Percentiles rank a stretch among this genome's conserved stretches.
Evolutionary conservation across 768 basidiomycete species (phyloP).

Genomic region (Naganishia randhawae): DNA sequence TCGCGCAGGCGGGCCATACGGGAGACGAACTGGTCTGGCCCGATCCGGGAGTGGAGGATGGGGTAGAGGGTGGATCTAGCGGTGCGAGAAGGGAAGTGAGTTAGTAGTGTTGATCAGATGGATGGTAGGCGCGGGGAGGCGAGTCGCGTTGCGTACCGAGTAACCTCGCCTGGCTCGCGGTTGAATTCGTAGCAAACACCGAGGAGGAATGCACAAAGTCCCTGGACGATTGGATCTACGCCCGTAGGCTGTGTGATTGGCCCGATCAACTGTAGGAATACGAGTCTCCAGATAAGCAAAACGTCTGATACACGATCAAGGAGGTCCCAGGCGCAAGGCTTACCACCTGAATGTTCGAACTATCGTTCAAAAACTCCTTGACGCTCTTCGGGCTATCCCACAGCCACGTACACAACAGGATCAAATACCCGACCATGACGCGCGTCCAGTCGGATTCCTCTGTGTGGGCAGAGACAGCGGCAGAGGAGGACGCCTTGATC

Average conservation of each 20-base stretch:
- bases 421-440: constrained; percentile 77
- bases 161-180: constrained; percentile 89
- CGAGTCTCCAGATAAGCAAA: background rate
- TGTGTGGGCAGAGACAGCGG: constrained; percentile 51
- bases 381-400: constrained; percentile 93
- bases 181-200: constrained; percentile 96
- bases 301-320: constrained; percentile 39
- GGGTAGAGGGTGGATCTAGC: constrained; percentile 83
- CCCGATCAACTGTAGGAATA: constrained; percentile 70
- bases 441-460: constrained; percentile 87
- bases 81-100: background rate
- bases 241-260: constrained; percentile 88
- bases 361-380: constrained; percentile 76
- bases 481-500: constrained; percentile 16
- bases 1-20: constrained; percentile 83
- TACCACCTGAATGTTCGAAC: constrained; percentile 85
- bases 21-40: constrained; percentile 80
- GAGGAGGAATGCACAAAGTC: constrained; percentile 82
- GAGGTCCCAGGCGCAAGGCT: too few relatives aligned
- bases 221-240: constrained; percentile 78
- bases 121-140: background rate
- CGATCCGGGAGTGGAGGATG: constrained; percentile 76
- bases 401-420: constrained; percentile 81
- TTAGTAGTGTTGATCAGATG: background rate
- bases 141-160: constrained; percentile 61